phyloP scores from a whole-genome alignment of 805 yeast genomes.

The Wickerhamiella galacta region DNA sequence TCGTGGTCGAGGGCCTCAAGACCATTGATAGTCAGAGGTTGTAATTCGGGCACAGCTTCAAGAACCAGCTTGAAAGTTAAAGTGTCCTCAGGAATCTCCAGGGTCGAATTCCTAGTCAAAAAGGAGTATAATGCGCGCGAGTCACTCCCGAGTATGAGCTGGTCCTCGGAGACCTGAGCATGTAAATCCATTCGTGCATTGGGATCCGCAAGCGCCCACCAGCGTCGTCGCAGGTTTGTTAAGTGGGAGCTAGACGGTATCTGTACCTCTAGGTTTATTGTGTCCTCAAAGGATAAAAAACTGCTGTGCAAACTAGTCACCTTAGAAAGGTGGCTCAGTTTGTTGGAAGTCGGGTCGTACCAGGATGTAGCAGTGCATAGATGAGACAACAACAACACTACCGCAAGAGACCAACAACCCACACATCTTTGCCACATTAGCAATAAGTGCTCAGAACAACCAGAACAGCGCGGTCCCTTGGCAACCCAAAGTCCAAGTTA shows the following conservation, averaged over 20 bases:
- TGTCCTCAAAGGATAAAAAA: background rate
- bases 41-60: conserved; percentile 9
- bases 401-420: no score
- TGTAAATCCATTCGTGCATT: conserved; percentile 6
- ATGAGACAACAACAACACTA: no score
- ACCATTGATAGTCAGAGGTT: conserved; percentile 8
- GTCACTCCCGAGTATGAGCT: conserved; percentile 1
- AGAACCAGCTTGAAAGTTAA: conserved; percentile 14
- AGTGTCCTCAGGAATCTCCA: conserved; percentile 12
- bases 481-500: no score
- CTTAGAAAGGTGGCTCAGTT: conserved; percentile 3
- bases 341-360: no score
- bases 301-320: background rate
- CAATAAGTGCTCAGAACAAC: no score
- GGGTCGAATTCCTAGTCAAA: conserved; percentile 13
- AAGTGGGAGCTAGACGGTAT: conserved; percentile 13
- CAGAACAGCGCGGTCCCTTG: no score
- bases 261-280: conserved; percentile 9
- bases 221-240: conserved; percentile 14
- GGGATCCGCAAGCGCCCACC: conserved; percentile 19
- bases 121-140: conserved; percentile 13
- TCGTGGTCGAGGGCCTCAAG: conserved; percentile 7
- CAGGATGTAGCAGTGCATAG: no score
- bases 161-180: background rate
- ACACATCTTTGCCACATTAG: no score